These are phyloP conservation scores for Aureobasidium namibiae DNA, from an alignment of 2,329 filamentous ascomycete species.

Conservation along the genomic window DNA sequence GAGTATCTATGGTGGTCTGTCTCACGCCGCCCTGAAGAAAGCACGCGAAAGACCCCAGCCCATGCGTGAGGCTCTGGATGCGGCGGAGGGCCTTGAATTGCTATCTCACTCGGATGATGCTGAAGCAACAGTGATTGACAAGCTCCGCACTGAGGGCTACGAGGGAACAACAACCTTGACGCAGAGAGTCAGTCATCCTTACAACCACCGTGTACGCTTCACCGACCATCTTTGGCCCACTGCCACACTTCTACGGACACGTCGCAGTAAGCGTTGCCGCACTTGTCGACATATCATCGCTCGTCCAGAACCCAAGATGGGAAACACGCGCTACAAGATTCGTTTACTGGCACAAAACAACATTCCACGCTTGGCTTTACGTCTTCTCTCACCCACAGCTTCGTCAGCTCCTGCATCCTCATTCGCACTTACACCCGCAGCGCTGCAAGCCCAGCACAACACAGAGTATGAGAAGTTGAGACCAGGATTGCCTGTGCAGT, in stretches of 20 bases:
- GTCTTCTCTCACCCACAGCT: slow-evolving; percentile 45
- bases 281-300: slow-evolving; percentile 90
- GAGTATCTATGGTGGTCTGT: slow-evolving; percentile 70
- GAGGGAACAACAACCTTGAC: slow-evolving; percentile 49
- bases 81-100: slow-evolving; percentile 60
- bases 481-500: slow-evolving; percentile 56
- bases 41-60: slow-evolving; percentile 57
- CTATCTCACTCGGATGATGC: slow-evolving; percentile 31
- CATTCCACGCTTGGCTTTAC: slow-evolving; percentile 73
- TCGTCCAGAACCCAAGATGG: slow-evolving; percentile 85
- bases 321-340: slow-evolving; percentile 85
- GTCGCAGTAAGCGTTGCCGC: slow-evolving; percentile 87
- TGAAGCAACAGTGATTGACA: slow-evolving; percentile 52
- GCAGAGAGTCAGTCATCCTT: slow-evolving; percentile 41
- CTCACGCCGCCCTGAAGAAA: slow-evolving; percentile 54
- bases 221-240: slow-evolving; percentile 69
- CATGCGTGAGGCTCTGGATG: slow-evolving; percentile 71
- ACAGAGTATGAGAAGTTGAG: slow-evolving; percentile 22
- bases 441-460: slow-evolving; percentile 21
- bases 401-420: slow-evolving; percentile 47
- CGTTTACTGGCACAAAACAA: slow-evolving; percentile 76
- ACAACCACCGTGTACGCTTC: slow-evolving; percentile 50
- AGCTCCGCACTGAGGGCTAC: slow-evolving; percentile 54
- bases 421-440: slow-evolving; percentile 32
- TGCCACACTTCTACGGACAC: slow-evolving; percentile 76